Base-by-base conservation (phyloP, 441 rosid genomes). In the Isatis lusitanica region DNA sequence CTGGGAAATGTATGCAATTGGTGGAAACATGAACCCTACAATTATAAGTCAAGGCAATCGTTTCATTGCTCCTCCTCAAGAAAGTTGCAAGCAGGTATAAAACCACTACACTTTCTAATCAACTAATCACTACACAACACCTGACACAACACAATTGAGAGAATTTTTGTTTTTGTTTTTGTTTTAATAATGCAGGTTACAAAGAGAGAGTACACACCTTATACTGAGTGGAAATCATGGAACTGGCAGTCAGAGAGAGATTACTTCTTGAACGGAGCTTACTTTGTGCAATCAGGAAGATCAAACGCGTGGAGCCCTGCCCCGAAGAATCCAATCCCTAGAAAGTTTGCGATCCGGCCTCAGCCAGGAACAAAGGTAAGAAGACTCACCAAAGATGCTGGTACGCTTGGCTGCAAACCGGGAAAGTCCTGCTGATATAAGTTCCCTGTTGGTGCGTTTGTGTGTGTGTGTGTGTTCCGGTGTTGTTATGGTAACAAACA, bases 31-130 rank as follows among this genome's bases (percentile, higher is more conserved):
- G 58, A 36, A 56, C 36, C 95, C 97, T 10, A 89, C 97, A 71
- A 92, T 92, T 78, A 84, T 89, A 39, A 92, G 98, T 74, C 92
- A 90, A 76, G 97, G 97, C 46, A 92, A 92, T 71, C 82, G 97
- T 26, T 92, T 85, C 85, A 79, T 80, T 58, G 98, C 96, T 52
- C 95, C 97, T 43, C 86, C 84, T 24, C 13, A 21, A 9, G 56
- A 48, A 18, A 43, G 35, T 26, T 76, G 73, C 18, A 90, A 87
- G 73, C 88, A 90, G 87, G 94, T 72, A 13, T 48, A 9, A 17
- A 47, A 21, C 4, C 40, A 68, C 46, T 38, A 36, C 35, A 9
- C 9, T 68, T 21, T 60, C 50, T 40, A 74, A 43, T 35, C 18
- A 44, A 35, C 21, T 8, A 36, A 26, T 52, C 44, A 61, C 35